Conservation (phyloP, 2,329 filamentous ascomycete species). For the Aciculosporium take region DNA sequence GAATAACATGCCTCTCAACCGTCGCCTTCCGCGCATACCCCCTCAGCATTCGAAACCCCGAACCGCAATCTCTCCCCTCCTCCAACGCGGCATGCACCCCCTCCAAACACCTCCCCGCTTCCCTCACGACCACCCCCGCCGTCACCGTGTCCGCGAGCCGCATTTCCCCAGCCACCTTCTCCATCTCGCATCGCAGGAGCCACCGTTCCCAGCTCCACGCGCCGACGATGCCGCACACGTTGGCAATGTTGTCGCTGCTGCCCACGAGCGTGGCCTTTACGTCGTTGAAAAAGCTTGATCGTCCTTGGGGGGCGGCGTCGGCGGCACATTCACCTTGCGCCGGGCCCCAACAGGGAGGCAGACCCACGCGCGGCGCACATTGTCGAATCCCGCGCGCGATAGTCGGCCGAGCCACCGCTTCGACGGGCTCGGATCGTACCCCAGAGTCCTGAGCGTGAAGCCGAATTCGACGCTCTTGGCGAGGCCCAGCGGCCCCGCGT, state of each 20-base stretch:
- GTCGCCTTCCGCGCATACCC: conserved; percentile 52
- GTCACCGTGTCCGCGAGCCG: conserved; percentile 39
- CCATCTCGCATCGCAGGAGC: conserved; percentile 76
- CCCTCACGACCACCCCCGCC: conserved; percentile 34
- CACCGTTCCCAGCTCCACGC: conserved; percentile 94
- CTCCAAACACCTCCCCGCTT: conserved; percentile 45
- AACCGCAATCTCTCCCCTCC: conserved; percentile 44
- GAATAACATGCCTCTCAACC: conserved; percentile 23
- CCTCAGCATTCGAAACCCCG: conserved; percentile 46
- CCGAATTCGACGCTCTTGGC: conserved; percentile 85
- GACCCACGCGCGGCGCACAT: conserved; percentile 75
- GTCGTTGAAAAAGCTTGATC: no score
- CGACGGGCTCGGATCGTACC: conserved; percentile 76
- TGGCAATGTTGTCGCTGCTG: conserved; percentile 56
- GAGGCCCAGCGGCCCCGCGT: conserved; percentile 63
- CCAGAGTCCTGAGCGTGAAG: conserved; percentile 74
- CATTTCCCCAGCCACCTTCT: conserved; percentile 58
- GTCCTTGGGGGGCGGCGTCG: conserved; percentile 19
- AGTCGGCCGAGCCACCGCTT: conserved; percentile 68
- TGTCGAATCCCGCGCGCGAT: conserved; percentile 59
- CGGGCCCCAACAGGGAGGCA: conserved; percentile 65
- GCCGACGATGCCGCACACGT: conserved; percentile 67
- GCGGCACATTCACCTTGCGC: conserved; percentile 17
- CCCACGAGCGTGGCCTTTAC: conserved; percentile 51
- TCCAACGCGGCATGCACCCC: conserved; percentile 47